phyloP scores from a whole-genome alignment of 495 filamentous ascomycete genomes.

The Daldinia childiae region DNA sequence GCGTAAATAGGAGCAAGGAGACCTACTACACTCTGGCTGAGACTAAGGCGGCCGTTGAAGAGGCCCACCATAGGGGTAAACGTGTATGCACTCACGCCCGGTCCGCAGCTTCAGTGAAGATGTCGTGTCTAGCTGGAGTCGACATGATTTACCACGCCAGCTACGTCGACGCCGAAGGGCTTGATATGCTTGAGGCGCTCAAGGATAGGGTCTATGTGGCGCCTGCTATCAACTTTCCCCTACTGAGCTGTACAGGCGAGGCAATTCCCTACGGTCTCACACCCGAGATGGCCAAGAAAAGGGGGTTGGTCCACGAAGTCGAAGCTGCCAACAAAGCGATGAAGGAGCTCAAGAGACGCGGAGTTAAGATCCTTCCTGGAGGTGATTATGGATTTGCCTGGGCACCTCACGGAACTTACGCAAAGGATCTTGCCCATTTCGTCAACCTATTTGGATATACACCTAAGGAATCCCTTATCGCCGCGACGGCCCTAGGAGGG shows the following conservation, averaged over 20 bases:
- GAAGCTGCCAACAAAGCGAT: slow-evolving; percentile 5
- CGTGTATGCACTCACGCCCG: slow-evolving; percentile 15
- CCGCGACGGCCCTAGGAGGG: slow-evolving; percentile 16
- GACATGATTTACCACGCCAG: slow-evolving; percentile 25
- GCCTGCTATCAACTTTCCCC: neutral
- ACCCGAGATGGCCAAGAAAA: neutral
- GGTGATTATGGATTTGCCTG: slow-evolving; percentile 21
- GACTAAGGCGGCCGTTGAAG: slow-evolving; percentile 18
- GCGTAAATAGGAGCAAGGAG: neutral
- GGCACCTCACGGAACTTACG: slow-evolving; percentile 20
- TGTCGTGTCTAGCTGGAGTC: slow-evolving; percentile 18
- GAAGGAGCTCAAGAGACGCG: slow-evolving; percentile 16
- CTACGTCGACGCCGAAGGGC: slow-evolving; percentile 16
- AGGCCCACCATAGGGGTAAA: slow-evolving; percentile 19
- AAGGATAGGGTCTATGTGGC: slow-evolving; percentile 3
- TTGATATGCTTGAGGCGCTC: slow-evolving; percentile 18
- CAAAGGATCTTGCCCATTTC: slow-evolving; percentile 2
- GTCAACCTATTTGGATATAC: neutral
- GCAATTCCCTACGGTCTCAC: neutral
- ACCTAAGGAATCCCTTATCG: neutral
- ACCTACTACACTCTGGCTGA: slow-evolving; percentile 18
- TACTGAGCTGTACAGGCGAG: neutral
- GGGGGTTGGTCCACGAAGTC: slow-evolving; percentile 10
- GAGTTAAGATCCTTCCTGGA: slow-evolving; percentile 11
- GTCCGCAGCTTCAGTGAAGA: slow-evolving; percentile 16